Evolutionary conservation across 208 protist species (phyloP).

Genomic region (Tritrichomonas musculus): DNA sequence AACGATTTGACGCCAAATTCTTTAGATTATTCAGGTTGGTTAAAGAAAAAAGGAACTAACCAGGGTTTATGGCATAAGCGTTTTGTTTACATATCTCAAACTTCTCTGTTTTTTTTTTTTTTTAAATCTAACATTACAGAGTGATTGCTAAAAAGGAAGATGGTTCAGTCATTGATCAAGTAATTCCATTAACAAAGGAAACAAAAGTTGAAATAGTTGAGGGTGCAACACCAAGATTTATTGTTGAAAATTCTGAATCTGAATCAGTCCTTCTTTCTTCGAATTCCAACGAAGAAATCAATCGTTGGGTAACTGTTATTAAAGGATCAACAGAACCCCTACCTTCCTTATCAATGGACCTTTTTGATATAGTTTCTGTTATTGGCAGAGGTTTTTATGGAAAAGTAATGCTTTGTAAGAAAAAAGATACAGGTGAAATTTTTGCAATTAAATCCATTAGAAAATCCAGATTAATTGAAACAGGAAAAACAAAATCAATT

Average conservation of each 20-base stretch:
- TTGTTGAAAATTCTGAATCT: not conserved
- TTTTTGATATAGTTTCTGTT: not conserved
- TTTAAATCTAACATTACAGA: not conserved
- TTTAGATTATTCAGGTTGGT: not conserved
- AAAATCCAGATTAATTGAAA: not conserved
- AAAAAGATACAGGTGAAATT: not conserved
- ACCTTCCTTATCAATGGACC: not conserved
- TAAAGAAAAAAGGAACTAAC: not conserved
- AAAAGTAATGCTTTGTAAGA: conserved; percentile 8
- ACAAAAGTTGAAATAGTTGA: not conserved
- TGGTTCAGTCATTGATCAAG: not conserved
- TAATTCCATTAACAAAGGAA: not conserved
- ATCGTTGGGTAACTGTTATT: not conserved
- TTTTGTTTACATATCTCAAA: not conserved
- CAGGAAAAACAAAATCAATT: not conserved
- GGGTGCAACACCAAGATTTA: not conserved
- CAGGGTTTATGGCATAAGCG: conserved; percentile 17
- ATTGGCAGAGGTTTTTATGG: conserved; percentile 22
- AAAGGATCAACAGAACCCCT: not conserved
- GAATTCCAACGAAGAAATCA: not conserved
- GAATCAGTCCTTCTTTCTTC: not conserved
- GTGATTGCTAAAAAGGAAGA: not conserved
- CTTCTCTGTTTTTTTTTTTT: not conserved
- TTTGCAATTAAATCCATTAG: not conserved
- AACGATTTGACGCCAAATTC: not conserved